Percentiles rank a stretch among this genome's conserved stretches.
These are phyloP conservation scores for Penicillium sumatraense DNA, from an alignment of 2,329 filamentous ascomycete genomes.

Conservation along the genomic window DNA sequence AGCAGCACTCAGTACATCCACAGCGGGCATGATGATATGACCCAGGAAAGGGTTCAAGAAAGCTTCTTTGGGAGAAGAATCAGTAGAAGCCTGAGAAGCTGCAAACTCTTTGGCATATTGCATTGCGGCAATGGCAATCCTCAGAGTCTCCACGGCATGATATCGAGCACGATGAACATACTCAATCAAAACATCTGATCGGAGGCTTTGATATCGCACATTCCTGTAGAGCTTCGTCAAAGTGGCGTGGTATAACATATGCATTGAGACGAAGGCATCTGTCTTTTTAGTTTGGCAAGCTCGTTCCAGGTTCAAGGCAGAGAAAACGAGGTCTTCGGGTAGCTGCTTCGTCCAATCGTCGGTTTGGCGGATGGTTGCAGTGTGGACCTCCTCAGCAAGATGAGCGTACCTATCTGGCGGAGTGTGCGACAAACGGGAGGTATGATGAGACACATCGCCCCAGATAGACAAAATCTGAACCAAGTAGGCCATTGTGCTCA, in stretches of 20 bases:
- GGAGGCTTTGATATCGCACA: conserved; percentile 51
- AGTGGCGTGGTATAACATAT: conserved; percentile 68
- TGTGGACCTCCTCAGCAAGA: conserved; percentile 58
- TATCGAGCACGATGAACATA: conserved; percentile 56
- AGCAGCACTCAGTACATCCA: conserved; percentile 69
- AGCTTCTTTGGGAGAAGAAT: conserved; percentile 34
- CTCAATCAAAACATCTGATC: conserved; percentile 46
- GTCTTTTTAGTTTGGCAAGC: conserved; percentile 59
- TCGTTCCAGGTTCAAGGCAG: conserved; percentile 60
- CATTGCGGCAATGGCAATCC: conserved; percentile 40
- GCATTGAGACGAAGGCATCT: conserved; percentile 66
- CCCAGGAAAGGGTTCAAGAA: conserved; percentile 66
- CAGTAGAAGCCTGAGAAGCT: conserved; percentile 23
- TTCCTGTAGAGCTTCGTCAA: conserved; percentile 70
- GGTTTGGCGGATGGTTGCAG: conserved; percentile 56
- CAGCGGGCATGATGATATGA: conserved; percentile 65
- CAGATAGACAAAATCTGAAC: conserved; percentile 68
- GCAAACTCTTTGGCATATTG: conserved; percentile 29
- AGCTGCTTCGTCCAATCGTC: conserved; percentile 64
- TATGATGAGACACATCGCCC: conserved; percentile 66
- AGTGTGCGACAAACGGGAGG: conserved; percentile 58
- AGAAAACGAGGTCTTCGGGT: conserved; percentile 60
- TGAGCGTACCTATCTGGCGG: conserved; percentile 48
- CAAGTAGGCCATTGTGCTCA: conserved; percentile 63
- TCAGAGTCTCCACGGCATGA: conserved; percentile 59